phyloP scores from a whole-genome alignment of 192 early-diverging fungal genomes.

The Backusella psychrophila region DNA sequence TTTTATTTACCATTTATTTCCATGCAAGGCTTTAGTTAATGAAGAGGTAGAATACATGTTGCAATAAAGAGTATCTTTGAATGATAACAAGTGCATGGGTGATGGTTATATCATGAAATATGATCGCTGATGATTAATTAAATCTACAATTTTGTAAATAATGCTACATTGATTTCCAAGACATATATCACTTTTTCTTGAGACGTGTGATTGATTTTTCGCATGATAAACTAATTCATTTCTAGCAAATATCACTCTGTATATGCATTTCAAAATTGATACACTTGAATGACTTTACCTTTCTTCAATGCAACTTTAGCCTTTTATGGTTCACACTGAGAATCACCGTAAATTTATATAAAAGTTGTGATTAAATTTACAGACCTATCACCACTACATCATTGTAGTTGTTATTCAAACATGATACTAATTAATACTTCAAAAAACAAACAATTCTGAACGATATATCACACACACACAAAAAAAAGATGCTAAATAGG shows the following conservation, averaged over 20 bases:
- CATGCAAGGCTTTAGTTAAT: neutral
- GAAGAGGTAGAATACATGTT: neutral
- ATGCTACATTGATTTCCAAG: neutral
- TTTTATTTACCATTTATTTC: neutral
- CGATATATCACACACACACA: neutral
- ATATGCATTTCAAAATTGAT: too few relatives aligned
- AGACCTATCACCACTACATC: neutral
- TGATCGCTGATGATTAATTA: neutral
- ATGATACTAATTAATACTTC: neutral
- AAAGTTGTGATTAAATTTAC: neutral
- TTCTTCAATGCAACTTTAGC: neutral
- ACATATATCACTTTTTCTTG: neutral
- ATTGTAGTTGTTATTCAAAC: neutral
- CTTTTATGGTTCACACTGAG: neutral
- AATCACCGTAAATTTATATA: neutral
- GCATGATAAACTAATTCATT: too few relatives aligned
- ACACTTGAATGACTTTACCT: too few relatives aligned
- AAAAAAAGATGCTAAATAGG: neutral
- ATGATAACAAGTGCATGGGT: neutral
- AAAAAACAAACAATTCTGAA: neutral
- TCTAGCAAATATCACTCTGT: too few relatives aligned
- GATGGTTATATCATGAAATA: neutral
- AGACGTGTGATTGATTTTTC: neutral
- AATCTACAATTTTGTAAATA: neutral
- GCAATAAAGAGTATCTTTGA: neutral